A percentile compares a stretch with the other conserved stretches of the same genome.
phyloP scores from a whole-genome alignment of 768 basidiomycete species.

The Dacryopinax spathularia region DNA sequence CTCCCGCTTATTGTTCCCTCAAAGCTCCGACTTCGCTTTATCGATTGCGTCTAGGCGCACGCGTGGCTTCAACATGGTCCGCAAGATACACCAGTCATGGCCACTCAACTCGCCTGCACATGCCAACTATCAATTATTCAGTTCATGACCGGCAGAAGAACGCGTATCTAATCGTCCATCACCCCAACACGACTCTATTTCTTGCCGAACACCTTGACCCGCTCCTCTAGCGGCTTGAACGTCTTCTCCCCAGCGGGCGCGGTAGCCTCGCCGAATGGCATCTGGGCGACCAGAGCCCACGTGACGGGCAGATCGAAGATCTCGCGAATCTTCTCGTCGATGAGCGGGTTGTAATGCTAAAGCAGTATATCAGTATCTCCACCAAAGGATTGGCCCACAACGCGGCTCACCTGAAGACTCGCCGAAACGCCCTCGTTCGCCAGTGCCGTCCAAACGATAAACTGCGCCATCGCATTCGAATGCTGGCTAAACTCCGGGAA shows the following conservation, averaged over 20 bases:
- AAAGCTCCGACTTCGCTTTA: too few relatives aligned
- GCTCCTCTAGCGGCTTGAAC: slow-evolving; percentile 22
- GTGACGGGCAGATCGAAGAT: slow-evolving; percentile 5
- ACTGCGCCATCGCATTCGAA: slow-evolving; percentile 22
- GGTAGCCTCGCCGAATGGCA: slow-evolving; percentile 24
- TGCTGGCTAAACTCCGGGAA: slow-evolving; percentile 21
- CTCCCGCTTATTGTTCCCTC: too few relatives aligned
- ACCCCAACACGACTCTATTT: too few relatives aligned
- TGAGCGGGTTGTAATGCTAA: slow-evolving; percentile 17
- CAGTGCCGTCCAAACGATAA: slow-evolving; percentile 25
- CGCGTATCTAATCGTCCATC: too few relatives aligned
- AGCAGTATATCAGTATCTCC: not conserved
- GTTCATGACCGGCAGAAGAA: too few relatives aligned
- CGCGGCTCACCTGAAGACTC: slow-evolving; percentile 16
- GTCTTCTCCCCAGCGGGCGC: slow-evolving; percentile 18
- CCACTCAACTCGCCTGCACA: too few relatives aligned
- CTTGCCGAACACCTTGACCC: slow-evolving; percentile 20
- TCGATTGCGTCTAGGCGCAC: too few relatives aligned
- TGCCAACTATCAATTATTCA: too few relatives aligned
- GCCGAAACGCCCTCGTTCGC: slow-evolving; percentile 24
- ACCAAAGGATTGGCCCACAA: not conserved
- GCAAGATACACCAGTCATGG: too few relatives aligned
- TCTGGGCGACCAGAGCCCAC: slow-evolving; percentile 17
- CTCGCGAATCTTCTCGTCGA: slow-evolving; percentile 11
- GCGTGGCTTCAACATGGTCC: too few relatives aligned